Base-by-base conservation (phyloP, 192 early-diverging fungal genomes). In the Backusella parvicylindrica region DNA sequence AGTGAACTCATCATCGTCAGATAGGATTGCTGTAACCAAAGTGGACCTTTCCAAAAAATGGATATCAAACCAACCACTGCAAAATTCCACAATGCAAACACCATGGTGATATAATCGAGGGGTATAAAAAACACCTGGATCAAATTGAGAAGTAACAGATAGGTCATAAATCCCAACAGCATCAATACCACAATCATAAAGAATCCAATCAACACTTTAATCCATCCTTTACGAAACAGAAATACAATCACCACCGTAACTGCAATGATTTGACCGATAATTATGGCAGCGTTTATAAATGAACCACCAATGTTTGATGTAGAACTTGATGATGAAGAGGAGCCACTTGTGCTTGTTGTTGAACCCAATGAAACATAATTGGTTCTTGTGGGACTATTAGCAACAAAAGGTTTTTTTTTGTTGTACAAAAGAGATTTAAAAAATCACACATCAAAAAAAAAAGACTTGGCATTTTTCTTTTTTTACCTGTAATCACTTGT, bases 11-110 rank as follows among this genome's bases (percentile, higher is more conserved):
- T 93, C 50, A 94, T 56, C 0, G 93, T 91, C 68, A 96, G 68
- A 82, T 96, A 96, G 3, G 76, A 77, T 77, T 96, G 94, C 79
- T 94, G 91, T 23, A 96, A 69, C 76, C 86, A 83, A 63, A 93
- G 65, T 1, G 95, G 95, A 2, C 92, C 93, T 73, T 95, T 92
- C 89, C 91, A 95, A 79, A 96, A 96, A 2, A 96, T 91, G 28
- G 88, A 82, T 21, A 90, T 66, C 35, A 92, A 77, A 36, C 95
- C 95, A 6, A 90, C 88, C 9, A 87, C 84, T 0, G 86, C 80
- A 82, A 96, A 86, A 75, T 96, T 96, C 91, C 92, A 96, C 18
- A 96, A 77, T 41, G 89, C 93, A 74, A 96, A 91, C 21, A 74
- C 77, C 81, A 95, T 86, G 0, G 92, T 91, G 26, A 93, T 75